Evolutionary conservation across 108 stramenopile genomes (phyloP).

Genomic region (Hondaea fermentalgiana): DNA sequence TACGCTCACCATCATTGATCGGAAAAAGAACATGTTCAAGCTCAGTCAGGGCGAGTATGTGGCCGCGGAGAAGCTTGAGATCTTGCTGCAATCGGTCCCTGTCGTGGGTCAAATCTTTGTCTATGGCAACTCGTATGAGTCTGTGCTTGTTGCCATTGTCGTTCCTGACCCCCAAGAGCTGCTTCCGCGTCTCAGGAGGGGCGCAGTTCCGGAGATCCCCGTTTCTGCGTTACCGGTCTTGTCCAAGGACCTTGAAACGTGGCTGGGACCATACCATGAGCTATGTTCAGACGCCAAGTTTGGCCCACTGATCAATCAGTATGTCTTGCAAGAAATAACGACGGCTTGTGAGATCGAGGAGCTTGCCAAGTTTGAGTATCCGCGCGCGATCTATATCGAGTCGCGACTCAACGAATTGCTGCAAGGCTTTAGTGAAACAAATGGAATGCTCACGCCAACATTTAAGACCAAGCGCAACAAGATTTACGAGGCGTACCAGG

Average conservation of each 20-base stretch:
- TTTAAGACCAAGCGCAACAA: background rate
- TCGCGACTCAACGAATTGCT: background rate
- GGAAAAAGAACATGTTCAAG: slow-evolving; percentile 88
- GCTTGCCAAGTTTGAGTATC: background rate
- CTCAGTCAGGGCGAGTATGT: slow-evolving; percentile 86
- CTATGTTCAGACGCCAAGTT: background rate
- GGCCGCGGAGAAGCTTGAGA: slow-evolving; percentile 75
- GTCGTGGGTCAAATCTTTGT: slow-evolving; percentile 48
- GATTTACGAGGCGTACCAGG: background rate
- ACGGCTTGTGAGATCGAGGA: background rate
- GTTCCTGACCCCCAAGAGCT: slow-evolving; percentile 7
- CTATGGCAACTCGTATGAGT: background rate
- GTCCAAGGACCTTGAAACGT: background rate
- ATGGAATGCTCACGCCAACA: background rate
- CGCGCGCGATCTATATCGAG: background rate
- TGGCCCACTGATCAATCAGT: background rate
- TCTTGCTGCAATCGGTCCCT: slow-evolving; percentile 57
- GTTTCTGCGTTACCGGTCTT: background rate
- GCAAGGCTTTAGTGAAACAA: background rate
- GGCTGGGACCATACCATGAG: background rate
- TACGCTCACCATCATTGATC: slow-evolving; percentile 69
- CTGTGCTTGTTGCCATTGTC: background rate
- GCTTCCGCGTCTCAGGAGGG: background rate
- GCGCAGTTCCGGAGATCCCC: background rate
- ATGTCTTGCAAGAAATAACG: background rate